These are phyloP conservation scores for Tetracladium maxilliforme DNA, from an alignment of 2,329 filamentous ascomycete genomes.

Conservation along the genomic window DNA sequence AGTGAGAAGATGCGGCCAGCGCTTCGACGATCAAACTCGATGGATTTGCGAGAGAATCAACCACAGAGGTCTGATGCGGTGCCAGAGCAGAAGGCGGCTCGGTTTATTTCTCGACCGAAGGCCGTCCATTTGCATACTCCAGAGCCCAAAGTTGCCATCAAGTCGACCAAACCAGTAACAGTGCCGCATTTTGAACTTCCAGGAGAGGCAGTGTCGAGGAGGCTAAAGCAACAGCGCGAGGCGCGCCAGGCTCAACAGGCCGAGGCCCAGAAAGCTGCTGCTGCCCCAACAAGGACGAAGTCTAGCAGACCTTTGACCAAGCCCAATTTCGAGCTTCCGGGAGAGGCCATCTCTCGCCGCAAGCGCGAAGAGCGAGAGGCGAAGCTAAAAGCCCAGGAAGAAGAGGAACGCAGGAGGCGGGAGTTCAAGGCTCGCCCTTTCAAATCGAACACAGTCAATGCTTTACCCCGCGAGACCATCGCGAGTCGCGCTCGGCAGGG, in stretches of 20 bases:
- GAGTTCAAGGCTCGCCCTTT: slow-evolving; percentile 50
- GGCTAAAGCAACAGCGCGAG: slow-evolving; percentile 42
- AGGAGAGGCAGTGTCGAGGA: slow-evolving; percentile 43
- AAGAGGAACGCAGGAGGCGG: slow-evolving; percentile 42
- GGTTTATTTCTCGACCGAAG: no score
- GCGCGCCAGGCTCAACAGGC: slow-evolving; percentile 29
- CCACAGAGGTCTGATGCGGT: no score
- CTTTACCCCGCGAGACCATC: slow-evolving; percentile 37
- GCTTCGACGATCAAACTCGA: no score
- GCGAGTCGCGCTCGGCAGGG: slow-evolving; percentile 40
- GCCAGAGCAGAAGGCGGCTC: no score
- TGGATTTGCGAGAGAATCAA: no score
- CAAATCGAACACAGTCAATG: slow-evolving; percentile 21
- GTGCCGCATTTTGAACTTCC: slow-evolving; percentile 45
- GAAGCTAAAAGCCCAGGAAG: slow-evolving; percentile 38
- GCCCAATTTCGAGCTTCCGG: slow-evolving; percentile 46
- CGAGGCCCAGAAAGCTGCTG: slow-evolving; percentile 17
- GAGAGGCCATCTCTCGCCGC: slow-evolving; percentile 34
- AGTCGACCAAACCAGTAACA: slow-evolving; percentile 38
- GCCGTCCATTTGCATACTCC: no score
- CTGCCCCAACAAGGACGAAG: slow-evolving; percentile 25
- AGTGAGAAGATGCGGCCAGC: no score
- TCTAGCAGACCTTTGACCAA: slow-evolving; percentile 35
- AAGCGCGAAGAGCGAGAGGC: slow-evolving; percentile 40
- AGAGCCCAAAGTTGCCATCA: slow-evolving; percentile 31